Base-by-base conservation (phyloP, 805 yeast species). In the Wickerhamomyces bovis region DNA sequence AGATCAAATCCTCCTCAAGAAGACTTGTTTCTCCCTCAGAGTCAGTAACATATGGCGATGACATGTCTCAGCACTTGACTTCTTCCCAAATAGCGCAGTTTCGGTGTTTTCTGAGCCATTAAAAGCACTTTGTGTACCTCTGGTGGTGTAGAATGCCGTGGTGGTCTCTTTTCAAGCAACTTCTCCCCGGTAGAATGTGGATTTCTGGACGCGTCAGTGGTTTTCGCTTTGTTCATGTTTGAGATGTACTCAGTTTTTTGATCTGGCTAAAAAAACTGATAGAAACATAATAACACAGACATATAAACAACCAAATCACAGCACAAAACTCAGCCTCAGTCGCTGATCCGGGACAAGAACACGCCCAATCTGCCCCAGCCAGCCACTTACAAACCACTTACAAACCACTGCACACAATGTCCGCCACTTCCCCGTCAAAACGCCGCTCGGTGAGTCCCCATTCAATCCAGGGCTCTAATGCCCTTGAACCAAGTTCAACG, bases 361-460 rank as follows among this genome's bases (percentile, higher is more conserved):
- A 15, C 35, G 4, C 35, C 4, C 18, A 16, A 31, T 31, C 18
- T 10, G 18, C 35, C 15, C 18, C 18, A 15, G 6, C 8, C 16
- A 13, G 20, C 36, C 36, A 18, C 26, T 4, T 13, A 22, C n/a
- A n/a, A n/a, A n/a, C n/a, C n/a, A n/a, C n/a, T n/a, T n/a, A n/a
- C n/a, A n/a, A n/a, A n/a, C n/a, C n/a, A n/a, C n/a, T n/a, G n/a
- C n/a, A 18, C 6, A 36, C 13, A 25, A 49, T 47, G 51, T 38
- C 49, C 2, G 22, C 45, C 3, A 33, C 33, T 9, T 49, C 54
- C 8, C 50, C 62, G 13, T 51, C 61, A 1, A 60, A 57, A 49
- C 47, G 62, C 26, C 60, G 57, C 42, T 58, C 64, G n/a, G 64
- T 60, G 39, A 18, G 64, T 51, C 23, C 8, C 33, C 39, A 9